Evolutionary conservation across 768 basidiomycete genomes (phyloP), one percentile per base, ranked within the genome.

Genomic region (Mrakia hoshinonis): DNA sequence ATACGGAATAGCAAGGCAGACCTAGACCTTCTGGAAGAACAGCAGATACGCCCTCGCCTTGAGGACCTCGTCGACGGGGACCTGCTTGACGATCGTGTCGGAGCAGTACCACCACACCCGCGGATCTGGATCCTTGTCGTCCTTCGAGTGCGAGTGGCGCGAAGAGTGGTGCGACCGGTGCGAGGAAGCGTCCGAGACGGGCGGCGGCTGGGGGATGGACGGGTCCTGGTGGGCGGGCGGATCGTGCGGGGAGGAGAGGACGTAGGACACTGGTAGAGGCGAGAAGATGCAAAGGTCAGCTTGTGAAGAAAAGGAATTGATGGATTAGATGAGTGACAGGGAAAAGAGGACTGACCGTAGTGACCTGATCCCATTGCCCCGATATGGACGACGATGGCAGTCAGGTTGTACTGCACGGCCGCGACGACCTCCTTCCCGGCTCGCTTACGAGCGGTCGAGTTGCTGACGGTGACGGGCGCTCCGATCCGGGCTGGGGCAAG

Each of bases 91-190:
- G 55, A 85, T 81, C 3, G 89, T 91, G 77, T 97, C 94, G 75
- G 91, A 93, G 79, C 95, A 87, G 78, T 89, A 94, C 58, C 90
- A 90, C 94, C 94, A 97, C 73, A 89, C 86, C 52, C 92, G 74
- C 62, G 76, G 78, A 67, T 80, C 79, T 65, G 67, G 73, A 61
- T 74, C 73, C 7, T 43, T 48, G 29, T n/a, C 43, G 22, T 24
- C 3, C 3, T 12, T 34, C 20, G 48, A 11, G 69, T 29, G 20
- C 11, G 55, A 26, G 38, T 51, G 7, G 51, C 26, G 47, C 20
- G n/a, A 36, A 38, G 26, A 46, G 43, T 26, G 47, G 22, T n/a
- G 31, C 0, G 47, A 13, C 9, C 26, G 29, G 31, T 29, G 26
- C 10, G 64, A 29, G 48, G 34, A 24, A 49, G 46, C 4, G 22